Percentiles rank a stretch among this genome's conserved stretches.
Evolutionary conservation across 2,329 filamentous ascomycete genomes (phyloP).

Genomic region (Trichoderma sp.): DNA sequence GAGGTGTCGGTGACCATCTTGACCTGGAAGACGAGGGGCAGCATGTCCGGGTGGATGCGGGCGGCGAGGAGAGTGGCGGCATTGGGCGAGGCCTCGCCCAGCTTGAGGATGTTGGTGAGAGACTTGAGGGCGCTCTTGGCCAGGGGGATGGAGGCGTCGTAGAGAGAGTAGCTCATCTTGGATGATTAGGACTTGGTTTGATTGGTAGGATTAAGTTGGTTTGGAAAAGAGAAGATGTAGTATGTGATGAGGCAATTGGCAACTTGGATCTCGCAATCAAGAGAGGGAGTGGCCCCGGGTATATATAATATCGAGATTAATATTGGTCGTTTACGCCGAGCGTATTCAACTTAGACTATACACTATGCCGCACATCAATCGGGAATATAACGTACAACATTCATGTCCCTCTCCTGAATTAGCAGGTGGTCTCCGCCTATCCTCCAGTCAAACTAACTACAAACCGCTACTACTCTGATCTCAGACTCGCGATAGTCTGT

Average conservation of each 20-base stretch:
- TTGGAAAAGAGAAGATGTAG: not conserved
- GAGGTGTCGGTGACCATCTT: slow-evolving; percentile 33
- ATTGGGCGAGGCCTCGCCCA: slow-evolving; percentile 38
- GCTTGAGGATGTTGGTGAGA: slow-evolving; percentile 39
- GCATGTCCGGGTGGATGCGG: slow-evolving; percentile 45
- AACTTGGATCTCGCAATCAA: not conserved
- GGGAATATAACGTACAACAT: not conserved
- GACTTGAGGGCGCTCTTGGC: slow-evolving; percentile 36
- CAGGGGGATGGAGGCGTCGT: slow-evolving; percentile 41
- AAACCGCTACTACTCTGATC: not conserved
- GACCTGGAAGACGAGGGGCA: slow-evolving; percentile 45
- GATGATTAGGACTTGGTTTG: not conserved
- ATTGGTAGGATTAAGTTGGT: not conserved
- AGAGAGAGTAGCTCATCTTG: slow-evolving; percentile 44
- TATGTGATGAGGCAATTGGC: not conserved
- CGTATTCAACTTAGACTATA: no score
- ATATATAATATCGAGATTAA: not conserved
- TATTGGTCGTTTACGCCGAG: no score
- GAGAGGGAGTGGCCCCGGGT: not conserved
- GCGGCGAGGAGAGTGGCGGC: slow-evolving; percentile 35
- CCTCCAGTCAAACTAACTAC: not conserved
- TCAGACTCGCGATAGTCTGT: not conserved
- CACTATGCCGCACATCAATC: no score
- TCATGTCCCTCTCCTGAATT: not conserved
- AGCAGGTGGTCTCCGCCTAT: not conserved